Evolutionary conservation across 202 grass and related monocot species (phyloP).

Genomic region (Bolboschoenoplectus hybrid): DNA sequence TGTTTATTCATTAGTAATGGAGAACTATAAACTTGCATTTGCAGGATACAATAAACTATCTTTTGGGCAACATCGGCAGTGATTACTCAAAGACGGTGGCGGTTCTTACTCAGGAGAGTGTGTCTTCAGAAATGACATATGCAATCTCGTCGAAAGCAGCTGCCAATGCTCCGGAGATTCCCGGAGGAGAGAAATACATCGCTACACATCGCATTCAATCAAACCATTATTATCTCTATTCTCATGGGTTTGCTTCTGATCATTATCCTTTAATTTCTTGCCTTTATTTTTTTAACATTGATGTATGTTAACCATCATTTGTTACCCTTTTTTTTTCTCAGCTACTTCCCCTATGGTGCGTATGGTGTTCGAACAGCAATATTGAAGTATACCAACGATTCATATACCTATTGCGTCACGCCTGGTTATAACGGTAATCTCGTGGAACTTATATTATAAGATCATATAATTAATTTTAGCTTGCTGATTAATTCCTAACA

Average conservation of each 20-base stretch:
- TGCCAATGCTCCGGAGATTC: background rate
- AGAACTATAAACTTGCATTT: background rate
- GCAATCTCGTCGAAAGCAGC: conserved; percentile 42
- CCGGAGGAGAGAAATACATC: conserved; percentile 38
- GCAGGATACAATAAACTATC: conserved; percentile 55
- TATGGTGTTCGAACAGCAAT: conserved; percentile 49
- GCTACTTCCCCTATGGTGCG: conserved; percentile 50
- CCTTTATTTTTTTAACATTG: background rate
- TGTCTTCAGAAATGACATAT: conserved; percentile 47
- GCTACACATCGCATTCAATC: conserved; percentile 43
- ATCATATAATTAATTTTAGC: background rate
- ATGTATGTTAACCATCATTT: background rate
- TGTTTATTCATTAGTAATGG: background rate
- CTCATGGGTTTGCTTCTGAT: conserved; percentile 44
- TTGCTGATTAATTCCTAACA: background rate
- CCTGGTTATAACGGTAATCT: conserved; percentile 44
- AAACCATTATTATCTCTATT: conserved; percentile 48
- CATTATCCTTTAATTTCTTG: background rate
- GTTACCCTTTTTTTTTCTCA: conserved; percentile 11
- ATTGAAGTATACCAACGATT: conserved; percentile 43
- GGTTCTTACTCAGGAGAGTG: conserved; percentile 46
- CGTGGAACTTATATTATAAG: too few relatives aligned
- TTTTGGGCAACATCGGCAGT: conserved; percentile 39
- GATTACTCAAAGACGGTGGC: conserved; percentile 46
- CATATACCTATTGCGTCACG: conserved; percentile 47